Conservation (phyloP, 805 yeast species). For the Hemisphaericaspora nanyangensis region DNA sequence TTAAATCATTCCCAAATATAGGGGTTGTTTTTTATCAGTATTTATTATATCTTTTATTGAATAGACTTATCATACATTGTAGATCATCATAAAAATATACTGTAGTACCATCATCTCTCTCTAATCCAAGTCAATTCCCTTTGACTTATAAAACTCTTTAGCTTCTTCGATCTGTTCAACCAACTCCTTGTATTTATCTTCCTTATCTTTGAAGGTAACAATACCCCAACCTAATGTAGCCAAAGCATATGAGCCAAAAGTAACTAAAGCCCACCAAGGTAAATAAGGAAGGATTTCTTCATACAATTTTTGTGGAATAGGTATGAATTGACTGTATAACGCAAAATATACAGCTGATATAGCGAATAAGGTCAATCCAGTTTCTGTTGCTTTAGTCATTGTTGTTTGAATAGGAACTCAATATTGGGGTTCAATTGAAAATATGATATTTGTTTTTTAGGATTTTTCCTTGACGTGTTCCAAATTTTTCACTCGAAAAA, state of each 20-base stretch:
- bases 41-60: neutral
- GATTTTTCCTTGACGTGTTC: no score
- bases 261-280: constrained; percentile 67
- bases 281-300: constrained; percentile 58
- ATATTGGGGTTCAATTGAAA: neutral
- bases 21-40: neutral
- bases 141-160: constrained; percentile 49
- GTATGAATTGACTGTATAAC: constrained; percentile 49
- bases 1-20: no score
- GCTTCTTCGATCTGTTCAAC: constrained; percentile 59
- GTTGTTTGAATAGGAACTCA: constrained; percentile 2
- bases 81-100: no score
- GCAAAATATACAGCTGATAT: constrained; percentile 52
- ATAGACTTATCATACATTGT: no score
- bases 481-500: no score
- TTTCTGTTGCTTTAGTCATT: constrained; percentile 70
- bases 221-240: constrained; percentile 69
- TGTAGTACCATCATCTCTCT: no score
- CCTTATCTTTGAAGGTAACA: constrained; percentile 65
- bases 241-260: constrained; percentile 67
- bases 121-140: constrained; percentile 53
- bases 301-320: constrained; percentile 46
- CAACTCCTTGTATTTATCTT: constrained; percentile 61
- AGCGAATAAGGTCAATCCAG: constrained; percentile 44
- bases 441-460: neutral